Percentiles rank a stretch among this genome's conserved stretches.
Evolutionary conservation across 257 asterid species (phyloP).

Genomic region (Leptodermis oblonga): DNA sequence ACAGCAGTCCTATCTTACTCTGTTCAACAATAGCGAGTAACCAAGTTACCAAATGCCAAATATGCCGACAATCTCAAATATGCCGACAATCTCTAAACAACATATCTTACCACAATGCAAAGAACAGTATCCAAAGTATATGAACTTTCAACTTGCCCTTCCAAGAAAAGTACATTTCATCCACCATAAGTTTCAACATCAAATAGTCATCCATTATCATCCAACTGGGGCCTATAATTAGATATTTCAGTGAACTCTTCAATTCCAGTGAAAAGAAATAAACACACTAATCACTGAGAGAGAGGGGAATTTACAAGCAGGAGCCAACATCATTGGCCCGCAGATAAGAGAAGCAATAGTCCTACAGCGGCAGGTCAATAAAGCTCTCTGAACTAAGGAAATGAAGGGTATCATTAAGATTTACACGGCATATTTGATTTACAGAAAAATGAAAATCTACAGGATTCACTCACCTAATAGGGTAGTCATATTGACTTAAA

Average conservation of each 20-base stretch:
- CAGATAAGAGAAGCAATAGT: neutral
- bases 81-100: too few species aligned
- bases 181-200: neutral
- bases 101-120: too few species aligned
- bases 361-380: neutral
- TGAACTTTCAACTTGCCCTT: neutral
- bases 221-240: neutral
- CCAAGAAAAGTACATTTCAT: neutral
- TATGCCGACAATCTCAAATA: too few species aligned
- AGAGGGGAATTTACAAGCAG: slow-evolving; percentile 1
- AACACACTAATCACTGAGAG: neutral
- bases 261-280: neutral
- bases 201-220: neutral
- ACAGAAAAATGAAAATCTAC: slow-evolving; percentile 9
- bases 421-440: slow-evolving; percentile 5
- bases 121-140: neutral
- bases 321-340: neutral
- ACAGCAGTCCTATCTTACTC: neutral
- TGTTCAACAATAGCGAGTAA: neutral
- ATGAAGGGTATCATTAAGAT: neutral
- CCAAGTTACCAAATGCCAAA: too few species aligned
- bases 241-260: too few species aligned
- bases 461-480: slow-evolving; percentile 13
- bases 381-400: neutral
- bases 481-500: slow-evolving; percentile 17